Base-by-base conservation (phyloP, 2,329 filamentous ascomycete genomes). In the Cladophialophora psammophila region DNA sequence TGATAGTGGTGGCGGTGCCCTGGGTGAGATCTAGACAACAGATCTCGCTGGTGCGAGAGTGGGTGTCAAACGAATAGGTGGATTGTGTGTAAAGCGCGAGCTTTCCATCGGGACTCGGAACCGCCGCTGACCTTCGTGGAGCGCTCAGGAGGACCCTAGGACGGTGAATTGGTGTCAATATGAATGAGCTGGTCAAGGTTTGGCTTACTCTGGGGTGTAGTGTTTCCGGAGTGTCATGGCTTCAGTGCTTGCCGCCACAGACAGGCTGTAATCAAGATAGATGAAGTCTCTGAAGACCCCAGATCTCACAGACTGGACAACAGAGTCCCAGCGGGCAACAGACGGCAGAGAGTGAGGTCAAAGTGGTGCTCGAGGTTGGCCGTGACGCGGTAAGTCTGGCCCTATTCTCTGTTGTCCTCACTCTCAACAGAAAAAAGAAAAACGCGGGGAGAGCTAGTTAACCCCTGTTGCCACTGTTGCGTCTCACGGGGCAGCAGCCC, bases 1-100 rank as follows among this genome's bases (percentile, higher is more conserved):
- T 81, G 57, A 84, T 75, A 10, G 81, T 73, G 10, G 75, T 75
- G 1, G 79, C 79, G 32, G 76, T 76, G 20, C 81, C 79, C 18
- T 76, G 78, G 10, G 74, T 72, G 40, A 83, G 76, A 48, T 84
- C 79, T 3, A 84, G 68, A 3, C 83, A 78, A 31, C 79, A 78
- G 54, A 84, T 80, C 68, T 84, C 82, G 55, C 77, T 79, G 36
- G 76, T 81, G 69, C 81, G 81, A 42, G 78, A 77, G 70, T 83
- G 82, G 0, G 80, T 80, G 35, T 83, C 80, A 71, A 84, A 84
- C 26, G 81, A 83, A 69, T 84, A 84, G n/a, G 78, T 77, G 1
- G 81, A 81, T 62, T 83, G 80, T 8, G 80, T 82, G 72, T 82
- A 84, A 10, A 83, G 76, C 5, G 80, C 79, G 34, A 83, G 76